Evolutionary conservation across 23 red algal genomes (phyloP), one percentile per base, ranked within the genome.

Genomic region (Chondrus crispus): DNA sequence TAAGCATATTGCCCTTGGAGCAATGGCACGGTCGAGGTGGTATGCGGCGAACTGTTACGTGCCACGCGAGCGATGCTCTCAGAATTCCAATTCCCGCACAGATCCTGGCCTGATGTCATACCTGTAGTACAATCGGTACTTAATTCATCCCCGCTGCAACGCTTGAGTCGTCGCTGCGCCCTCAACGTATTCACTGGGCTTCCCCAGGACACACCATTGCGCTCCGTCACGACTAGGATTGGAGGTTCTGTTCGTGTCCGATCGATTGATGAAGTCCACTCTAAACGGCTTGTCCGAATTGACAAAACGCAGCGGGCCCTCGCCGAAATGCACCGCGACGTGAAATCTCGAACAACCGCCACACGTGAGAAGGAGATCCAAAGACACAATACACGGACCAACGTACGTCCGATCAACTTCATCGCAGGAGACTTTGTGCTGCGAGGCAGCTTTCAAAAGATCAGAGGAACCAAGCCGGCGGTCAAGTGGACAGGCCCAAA

Each of bases 11-110:
- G 43, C 38, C 77, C 77, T 7, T 82, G 77, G 77, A 38, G 45
- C 4, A 82, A 82, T 60, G 77, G 46, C 38, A 82, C 77, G 40
- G 77, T 82, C 5, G 77, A 82, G 35, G 77, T 82, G 4, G 77
- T 82, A 12, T 47, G 49, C 46, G 24, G 77, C 20, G 77, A 82
- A 54, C 47, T 82, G 32, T 49, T 82, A 5, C 6, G 77, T 7
- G 77, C 51, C 10, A 29, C 24, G 4, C 6, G 77, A 54, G 77
- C 77, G 4, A 13, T 82, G 45, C 8, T 53, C 8, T 82, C 77
- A 30, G 46, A 50, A 26, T 60, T 47, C 16, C 40, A 82, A 8
- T 30, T 82, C 5, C 41, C 41, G 30, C 41, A 29, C 8, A 82
- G 57, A 6, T 82, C 5, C 45, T 82, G 77, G 43, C 77, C 77